These are phyloP conservation scores for Delphinella strobiligena DNA, from an alignment of 2,329 filamentous ascomycete genomes.

Conservation along the genomic window DNA sequence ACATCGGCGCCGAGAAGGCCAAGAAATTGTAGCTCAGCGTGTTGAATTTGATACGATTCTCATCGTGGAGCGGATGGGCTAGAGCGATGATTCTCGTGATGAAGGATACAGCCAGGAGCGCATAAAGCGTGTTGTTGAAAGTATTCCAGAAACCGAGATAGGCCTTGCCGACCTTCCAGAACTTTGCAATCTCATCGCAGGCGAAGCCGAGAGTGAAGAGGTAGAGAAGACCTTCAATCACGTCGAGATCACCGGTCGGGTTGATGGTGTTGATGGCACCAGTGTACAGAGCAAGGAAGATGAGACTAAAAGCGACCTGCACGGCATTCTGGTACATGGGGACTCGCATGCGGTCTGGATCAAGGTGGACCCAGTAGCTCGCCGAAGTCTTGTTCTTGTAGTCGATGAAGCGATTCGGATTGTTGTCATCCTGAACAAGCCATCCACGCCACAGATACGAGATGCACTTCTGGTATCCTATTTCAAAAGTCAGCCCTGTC, in stretches of 20 bases:
- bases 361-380: constrained; percentile 68
- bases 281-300: constrained; percentile 79
- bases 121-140: constrained; percentile 78
- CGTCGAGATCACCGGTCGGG: constrained; percentile 66
- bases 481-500: not conserved
- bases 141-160: constrained; percentile 97
- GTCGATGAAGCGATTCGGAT: constrained; percentile 78
- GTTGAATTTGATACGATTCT: constrained; percentile 53
- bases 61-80: constrained; percentile 40
- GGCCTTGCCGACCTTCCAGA: constrained; percentile 85
- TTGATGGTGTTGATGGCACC: constrained; percentile 92
- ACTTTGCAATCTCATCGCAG: constrained; percentile 74
- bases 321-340: constrained; percentile 86
- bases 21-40: constrained; percentile 85
- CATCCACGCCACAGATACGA: constrained; percentile 88
- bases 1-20: constrained; percentile 88
- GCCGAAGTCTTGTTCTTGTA: constrained; percentile 74
- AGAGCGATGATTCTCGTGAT: constrained; percentile 69
- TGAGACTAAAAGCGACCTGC: constrained; percentile 70
- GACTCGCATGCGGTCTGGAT: constrained; percentile 87
- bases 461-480: constrained; percentile 79
- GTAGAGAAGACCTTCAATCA: constrained; percentile 75
- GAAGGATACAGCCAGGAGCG: constrained; percentile 66
- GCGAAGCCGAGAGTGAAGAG: constrained; percentile 85
- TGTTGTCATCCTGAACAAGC: constrained; percentile 90